Base-by-base conservation (phyloP, 2,329 filamentous ascomycete species). In the Coniella lustricola region DNA sequence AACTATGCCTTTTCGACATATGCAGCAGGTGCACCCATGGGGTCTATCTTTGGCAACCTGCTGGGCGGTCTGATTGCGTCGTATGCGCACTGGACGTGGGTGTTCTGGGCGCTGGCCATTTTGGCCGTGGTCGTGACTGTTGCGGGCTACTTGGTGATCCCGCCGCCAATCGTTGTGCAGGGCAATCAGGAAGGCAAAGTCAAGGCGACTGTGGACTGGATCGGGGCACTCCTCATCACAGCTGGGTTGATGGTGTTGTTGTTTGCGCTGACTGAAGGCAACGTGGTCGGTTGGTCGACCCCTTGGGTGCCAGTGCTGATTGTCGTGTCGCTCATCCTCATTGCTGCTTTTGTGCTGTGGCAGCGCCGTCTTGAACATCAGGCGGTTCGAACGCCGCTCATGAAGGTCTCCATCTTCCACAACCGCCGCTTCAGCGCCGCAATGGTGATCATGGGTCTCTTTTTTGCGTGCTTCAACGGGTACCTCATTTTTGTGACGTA, bases 1-100 rank as follows among this genome's bases (percentile, higher is more conserved):
- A 86, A 84, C 56, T 84, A 85, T 59, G 82, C 82, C 1, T 86
- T 87, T 55, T 78, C 77, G 33, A 72, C 75, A 18, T 85, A 84
- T 50, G 74, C 77, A 16, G 81, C 81, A 1, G 83, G 82, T 2
- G 78, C 82, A 0, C 82, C 84, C 0, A 64, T 85, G 0, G 83
- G 84, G 0, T 76, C 73, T 41, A 71, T 85, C 8, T 77, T 81
- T 46, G 84, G 84, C 3, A 87, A 84, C 57, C 62, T 85, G 4
- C 61, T 85, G 14, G 73, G 79, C 8, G 83, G 83, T 16, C 64
- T 86, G 35, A 76, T 87, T 16, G 76, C 76, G 2, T 66, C 84
- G 48, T 86, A 79, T 54, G 67, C 74, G 12, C 75, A 64, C 43
- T 86, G 82, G 82, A 78, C 76, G 62, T 84, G 81, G 73, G 77